Evolutionary conservation across 129 eudicot species (phyloP), one percentile per base, ranked within the genome.

Genomic region (Kitagawia praeruptora): DNA sequence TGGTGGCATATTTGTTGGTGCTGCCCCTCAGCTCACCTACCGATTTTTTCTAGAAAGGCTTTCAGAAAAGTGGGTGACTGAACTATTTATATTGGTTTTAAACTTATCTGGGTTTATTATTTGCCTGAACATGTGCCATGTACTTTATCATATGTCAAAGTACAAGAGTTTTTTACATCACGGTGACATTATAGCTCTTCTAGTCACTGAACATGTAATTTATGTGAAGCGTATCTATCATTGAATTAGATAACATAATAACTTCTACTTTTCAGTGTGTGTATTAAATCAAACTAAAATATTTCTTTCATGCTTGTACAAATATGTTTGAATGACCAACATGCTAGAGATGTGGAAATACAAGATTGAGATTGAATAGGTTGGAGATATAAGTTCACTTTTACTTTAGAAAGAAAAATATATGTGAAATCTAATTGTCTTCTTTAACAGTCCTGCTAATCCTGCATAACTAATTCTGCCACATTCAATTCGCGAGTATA

Each of bases 1-100:
- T 84, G 99, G 99, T 72, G 99, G 99, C 71, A 90, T 95, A 77
- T 95, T 95, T 89, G 99, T 95, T 38, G 99, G 99, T 77, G 99
- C 99, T 74, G 99, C 99, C 66, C 99, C 99, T 74, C 99, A 95
- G 85, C 93, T 95, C 75, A 89, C 96, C 53, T 95, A 95, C 64
- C 97, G 97, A 49, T 76, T 92, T 80, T 92, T 95, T 86, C 86
- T 95, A 69, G 96, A 95, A 81, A 87, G 88, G 77, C 99, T 95
- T 78, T 88, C 94, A 78, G 94, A 92, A 78, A 87, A 85, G 98
- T 92, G 61, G 75, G 95, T 86, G 73, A 49, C 34, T 78, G 61
- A 71, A 18, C 37, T 47, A 15, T 82, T 75, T 47, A 10, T 53
- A 71, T 45, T 3, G 18, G 21, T 67, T 67, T 28, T 67, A 34